Evolutionary conservation across 306 rosid species (phyloP), one percentile per base, ranked within the genome.

Genomic region (Cyamopsis tetragonoloba): DNA sequence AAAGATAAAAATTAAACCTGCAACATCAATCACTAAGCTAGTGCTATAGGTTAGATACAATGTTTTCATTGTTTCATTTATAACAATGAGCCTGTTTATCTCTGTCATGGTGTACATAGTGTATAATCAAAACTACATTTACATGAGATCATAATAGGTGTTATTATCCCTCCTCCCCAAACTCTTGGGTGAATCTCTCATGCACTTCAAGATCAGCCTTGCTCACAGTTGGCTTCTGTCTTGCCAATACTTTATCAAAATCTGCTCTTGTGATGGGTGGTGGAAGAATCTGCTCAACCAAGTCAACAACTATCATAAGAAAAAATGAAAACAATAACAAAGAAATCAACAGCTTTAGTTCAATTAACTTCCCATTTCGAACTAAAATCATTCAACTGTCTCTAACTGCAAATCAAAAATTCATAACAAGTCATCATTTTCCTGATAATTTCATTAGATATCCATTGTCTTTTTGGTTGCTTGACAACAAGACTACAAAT

Each of bases 81-180:
- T n/a, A n/a, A n/a, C n/a, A n/a, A n/a, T n/a, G n/a, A n/a, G n/a
- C n/a, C n/a, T n/a, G n/a, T n/a, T n/a, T n/a, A n/a, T n/a, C n/a
- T n/a, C n/a, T n/a, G n/a, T n/a, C n/a, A n/a, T n/a, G n/a, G n/a
- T 56, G 41, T 56, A 56, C 23, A 51, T 8, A 13, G 12, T 15
- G 44, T 9, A 20, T 27, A 53, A 27, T 31, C 22, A 24, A 10
- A 54, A 22, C 13, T 13, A 10, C 1, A 1, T 17, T 14, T 32
- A 32, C n/a, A 23, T 47, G 56, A 9, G 11, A 32, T 34, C 35
- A 50, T 50, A 24, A 50, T 37, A 38, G 42, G 4, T 17, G 5
- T 89, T 74, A 88, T 89, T 74, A 88, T 37, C 96, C 96, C 72
- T 86, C 96, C 81, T 86, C 92, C 30, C 96, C 96, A 58, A 89